Conservation (phyloP, 2,329 filamentous ascomycete genomes). For the Fusarium virguliforme region DNA sequence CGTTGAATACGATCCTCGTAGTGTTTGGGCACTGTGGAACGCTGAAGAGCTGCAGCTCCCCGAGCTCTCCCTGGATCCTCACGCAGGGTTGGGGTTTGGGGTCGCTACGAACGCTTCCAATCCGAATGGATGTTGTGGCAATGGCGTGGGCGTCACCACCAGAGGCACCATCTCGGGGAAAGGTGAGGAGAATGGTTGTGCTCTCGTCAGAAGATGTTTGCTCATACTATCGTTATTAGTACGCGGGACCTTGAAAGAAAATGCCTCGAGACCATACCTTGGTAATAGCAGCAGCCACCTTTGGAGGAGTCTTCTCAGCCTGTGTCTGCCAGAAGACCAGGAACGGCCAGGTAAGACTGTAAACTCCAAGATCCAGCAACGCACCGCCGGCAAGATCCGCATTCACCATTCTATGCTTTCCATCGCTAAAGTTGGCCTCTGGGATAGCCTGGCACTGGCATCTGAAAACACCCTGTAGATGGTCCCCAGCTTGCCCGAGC, state of each 20-base stretch:
- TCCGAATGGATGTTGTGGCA: slow-evolving; percentile 75
- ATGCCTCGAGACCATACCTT: slow-evolving; percentile 16
- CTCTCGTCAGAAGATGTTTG: slow-evolving; percentile 81
- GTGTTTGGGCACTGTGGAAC: slow-evolving; percentile 77
- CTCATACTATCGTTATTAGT: slow-evolving; percentile 14
- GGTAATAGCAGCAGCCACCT: slow-evolving; percentile 76
- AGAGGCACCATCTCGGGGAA: slow-evolving; percentile 69
- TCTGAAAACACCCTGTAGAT: slow-evolving; percentile 69
- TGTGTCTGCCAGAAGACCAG: slow-evolving; percentile 85
- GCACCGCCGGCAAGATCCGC: slow-evolving; percentile 84
- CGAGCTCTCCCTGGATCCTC: slow-evolving; percentile 83
- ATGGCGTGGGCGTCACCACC: slow-evolving; percentile 75
- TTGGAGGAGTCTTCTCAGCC: slow-evolving; percentile 75
- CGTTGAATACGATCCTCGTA: slow-evolving; percentile 73
- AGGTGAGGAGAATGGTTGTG: slow-evolving; percentile 81
- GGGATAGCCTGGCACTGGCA: neutral
- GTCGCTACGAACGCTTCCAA: slow-evolving; percentile 65
- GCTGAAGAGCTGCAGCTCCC: slow-evolving; percentile 84
- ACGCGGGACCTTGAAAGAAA: neutral
- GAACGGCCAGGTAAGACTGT: slow-evolving; percentile 90
- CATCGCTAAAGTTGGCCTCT: slow-evolving; percentile 37
- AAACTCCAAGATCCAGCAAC: slow-evolving; percentile 87
- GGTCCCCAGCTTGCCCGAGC: slow-evolving; percentile 68
- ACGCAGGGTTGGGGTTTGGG: slow-evolving; percentile 74
- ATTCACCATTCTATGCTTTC: slow-evolving; percentile 83